Evolutionary conservation across 352 stramenopile genomes (phyloP).

Genomic region (Globisporangium uncinulatum): DNA sequence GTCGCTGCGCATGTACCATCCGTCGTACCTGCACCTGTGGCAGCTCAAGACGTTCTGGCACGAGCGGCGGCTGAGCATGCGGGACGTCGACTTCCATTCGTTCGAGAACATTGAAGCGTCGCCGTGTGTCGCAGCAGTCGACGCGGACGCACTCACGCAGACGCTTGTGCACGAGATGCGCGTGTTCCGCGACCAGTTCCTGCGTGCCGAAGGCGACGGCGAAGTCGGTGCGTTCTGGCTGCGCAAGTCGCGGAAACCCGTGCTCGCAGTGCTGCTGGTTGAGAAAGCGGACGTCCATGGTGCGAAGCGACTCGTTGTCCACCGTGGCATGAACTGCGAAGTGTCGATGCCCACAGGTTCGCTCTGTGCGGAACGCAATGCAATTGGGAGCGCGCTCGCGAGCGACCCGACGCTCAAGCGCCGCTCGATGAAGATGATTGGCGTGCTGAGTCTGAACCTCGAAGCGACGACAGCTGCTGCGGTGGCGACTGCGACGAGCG

Average conservation of each 20-base stretch:
- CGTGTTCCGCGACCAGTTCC: conserved; percentile 78
- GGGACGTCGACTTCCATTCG: conserved; percentile 95
- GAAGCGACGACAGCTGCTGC: conserved; percentile 12
- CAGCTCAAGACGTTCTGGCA: conserved; percentile 99
- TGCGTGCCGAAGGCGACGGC: conserved; percentile 55
- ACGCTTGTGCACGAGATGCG: conserved; percentile 93
- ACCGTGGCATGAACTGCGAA: conserved; percentile 99
- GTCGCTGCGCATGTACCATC: conserved; percentile 91
- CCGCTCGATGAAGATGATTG: conserved; percentile 93
- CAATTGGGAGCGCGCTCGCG: conserved; percentile 96
- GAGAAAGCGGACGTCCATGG: conserved; percentile 63
- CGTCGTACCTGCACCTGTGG: conserved; percentile 97
- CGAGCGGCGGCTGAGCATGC: conserved; percentile 91
- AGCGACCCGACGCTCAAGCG: conserved; percentile 90
- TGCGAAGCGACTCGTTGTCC: conserved; percentile 64
- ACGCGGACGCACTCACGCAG: conserved; percentile 79
- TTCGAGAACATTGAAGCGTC: conserved; percentile 98
- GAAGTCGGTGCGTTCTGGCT: conserved; percentile 97
- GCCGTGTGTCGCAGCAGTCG: conserved; percentile 76
- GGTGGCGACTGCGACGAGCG: not conserved
- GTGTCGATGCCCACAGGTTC: conserved; percentile 95
- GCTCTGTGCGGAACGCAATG: conserved; percentile 96
- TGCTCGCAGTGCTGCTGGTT: conserved; percentile 96
- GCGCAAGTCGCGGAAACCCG: conserved; percentile 96
- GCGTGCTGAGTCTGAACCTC: conserved; percentile 89